Base-by-base conservation (phyloP, 139 green algal species). In the Chlorokybus atmophyticus region DNA sequence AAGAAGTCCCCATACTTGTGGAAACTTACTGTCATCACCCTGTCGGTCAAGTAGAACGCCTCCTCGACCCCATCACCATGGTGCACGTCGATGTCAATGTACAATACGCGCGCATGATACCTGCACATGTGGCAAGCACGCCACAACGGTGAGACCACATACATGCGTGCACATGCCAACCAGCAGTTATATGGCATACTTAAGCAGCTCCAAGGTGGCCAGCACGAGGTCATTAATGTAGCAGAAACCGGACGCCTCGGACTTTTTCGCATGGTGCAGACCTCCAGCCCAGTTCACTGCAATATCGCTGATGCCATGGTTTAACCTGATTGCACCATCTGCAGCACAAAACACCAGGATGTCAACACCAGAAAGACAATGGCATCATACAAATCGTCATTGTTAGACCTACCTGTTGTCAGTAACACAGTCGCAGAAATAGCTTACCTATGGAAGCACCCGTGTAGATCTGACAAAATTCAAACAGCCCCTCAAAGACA, bases 191-290 rank as follows among this genome's bases (percentile, higher is more conserved):
- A n/a, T n/a, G n/a, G n/a, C 35, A 21, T 14, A 44, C 67, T 95
- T 95, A 17, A 98, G 83, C 55, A 98, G 79, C 74, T 97, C 91
- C 50, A 98, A 68, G 28, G 95, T 95, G 50, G 75, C 90, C 30
- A 98, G 74, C 55, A 98, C 90, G 29, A 95, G 75, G 70, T 98
- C 90, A 66, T 98, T 98, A 1, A 95, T 68, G 53, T 95, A 98
- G 66, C 90, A 98, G 52, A 98, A 98, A 10, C 90, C 88, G 54
- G 29, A 64, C 25, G 81, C 86, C 68, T 95, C 79, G 1, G 52
- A 66, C 75, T 95, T 96, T 67, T 96, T 96, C 32, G 85, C 91
- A 44, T 98, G 91, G 68, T 98, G 91, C 60, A 98, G 75, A 2
- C 91, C 91, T 0, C 91, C 91, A 2, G 82, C 70, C 91, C 91